Conservation (phyloP, 768 basidiomycete genomes). For the Hemileccinum impolitum region DNA sequence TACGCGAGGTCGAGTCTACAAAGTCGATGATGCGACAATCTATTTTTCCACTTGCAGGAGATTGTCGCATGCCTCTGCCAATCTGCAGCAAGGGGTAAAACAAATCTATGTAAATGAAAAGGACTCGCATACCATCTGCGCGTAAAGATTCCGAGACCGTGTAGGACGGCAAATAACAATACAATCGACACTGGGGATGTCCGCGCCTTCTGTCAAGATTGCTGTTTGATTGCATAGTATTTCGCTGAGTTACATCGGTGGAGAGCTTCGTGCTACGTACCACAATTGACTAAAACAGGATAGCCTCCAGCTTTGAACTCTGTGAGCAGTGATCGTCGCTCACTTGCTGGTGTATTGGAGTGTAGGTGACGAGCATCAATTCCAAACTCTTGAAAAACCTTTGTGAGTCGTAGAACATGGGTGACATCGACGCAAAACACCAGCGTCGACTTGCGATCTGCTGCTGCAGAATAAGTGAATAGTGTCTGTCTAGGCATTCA, state of each 20-base stretch:
- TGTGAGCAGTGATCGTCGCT: slow-evolving; percentile 61
- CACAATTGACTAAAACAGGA: slow-evolving; percentile 89
- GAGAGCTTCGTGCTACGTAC: slow-evolving; percentile 37
- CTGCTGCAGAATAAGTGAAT: slow-evolving; percentile 29
- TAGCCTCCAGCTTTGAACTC: slow-evolving; percentile 70
- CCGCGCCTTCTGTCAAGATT: slow-evolving; percentile 89
- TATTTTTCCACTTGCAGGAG: slow-evolving; percentile 72
- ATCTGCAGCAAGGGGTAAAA: slow-evolving; percentile 52
- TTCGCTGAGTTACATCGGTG: neutral
- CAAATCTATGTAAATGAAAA: neutral
- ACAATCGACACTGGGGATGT: slow-evolving; percentile 94
- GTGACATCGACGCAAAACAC: slow-evolving; percentile 87
- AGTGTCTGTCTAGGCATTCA: neutral
- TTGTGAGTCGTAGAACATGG: slow-evolving; percentile 75
- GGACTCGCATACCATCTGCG: slow-evolving; percentile 72
- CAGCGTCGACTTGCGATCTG: slow-evolving; percentile 76
- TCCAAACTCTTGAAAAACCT: slow-evolving; percentile 66
- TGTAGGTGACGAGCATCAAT: slow-evolving; percentile 84
- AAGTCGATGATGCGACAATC: slow-evolving; percentile 92
- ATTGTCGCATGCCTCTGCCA: slow-evolving; percentile 87
- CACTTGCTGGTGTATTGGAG: slow-evolving; percentile 57
- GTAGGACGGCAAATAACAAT: slow-evolving; percentile 87
- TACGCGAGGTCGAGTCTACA: slow-evolving; percentile 69
- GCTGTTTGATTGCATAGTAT: slow-evolving; percentile 35
- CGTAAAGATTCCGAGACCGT: slow-evolving; percentile 81